Percentiles rank a stretch among this genome's conserved stretches.
These are phyloP conservation scores for Pistacia vera DNA, from an alignment of 345 rosid species.

Conservation along the genomic window DNA sequence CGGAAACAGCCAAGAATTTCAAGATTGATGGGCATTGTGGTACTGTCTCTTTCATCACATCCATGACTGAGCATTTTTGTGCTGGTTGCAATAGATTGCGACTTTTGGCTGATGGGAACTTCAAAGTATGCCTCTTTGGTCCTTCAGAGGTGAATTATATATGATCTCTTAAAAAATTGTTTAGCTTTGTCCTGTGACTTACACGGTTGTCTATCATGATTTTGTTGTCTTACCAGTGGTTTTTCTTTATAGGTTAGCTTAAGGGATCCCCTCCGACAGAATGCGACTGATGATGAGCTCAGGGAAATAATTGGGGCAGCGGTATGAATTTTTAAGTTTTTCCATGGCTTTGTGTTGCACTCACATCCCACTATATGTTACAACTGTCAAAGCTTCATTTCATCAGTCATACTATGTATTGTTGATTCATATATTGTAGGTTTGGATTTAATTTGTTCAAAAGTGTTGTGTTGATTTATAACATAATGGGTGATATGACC, in stretches of 20 bases:
- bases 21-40: constrained; percentile 81
- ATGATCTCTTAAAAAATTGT: constrained; percentile 4
- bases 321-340: constrained; percentile 44
- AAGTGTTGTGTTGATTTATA: background rate
- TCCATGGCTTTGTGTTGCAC: background rate
- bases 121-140: constrained; percentile 98
- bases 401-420: background rate
- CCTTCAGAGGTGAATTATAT: constrained; percentile 75
- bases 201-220: background rate
- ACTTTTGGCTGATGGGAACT: constrained; percentile 96
- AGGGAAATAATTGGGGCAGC: constrained; percentile 88
- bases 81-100: constrained; percentile 97
- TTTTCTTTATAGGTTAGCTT: constrained; percentile 71
- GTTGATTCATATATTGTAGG: background rate
- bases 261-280: constrained; percentile 86
- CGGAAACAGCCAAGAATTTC: constrained; percentile 93
- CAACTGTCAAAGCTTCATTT: background rate
- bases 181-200: background rate
- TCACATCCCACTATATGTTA: background rate
- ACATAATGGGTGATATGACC: background rate
- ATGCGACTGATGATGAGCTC: constrained; percentile 68
- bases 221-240: background rate
- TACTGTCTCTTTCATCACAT: constrained; percentile 89
- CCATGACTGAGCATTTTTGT: constrained; percentile 98
- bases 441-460: background rate